Evolutionary conservation across 2,329 filamentous ascomycete species (phyloP).

Genomic region (Pseudopithomyces chartarum): DNA sequence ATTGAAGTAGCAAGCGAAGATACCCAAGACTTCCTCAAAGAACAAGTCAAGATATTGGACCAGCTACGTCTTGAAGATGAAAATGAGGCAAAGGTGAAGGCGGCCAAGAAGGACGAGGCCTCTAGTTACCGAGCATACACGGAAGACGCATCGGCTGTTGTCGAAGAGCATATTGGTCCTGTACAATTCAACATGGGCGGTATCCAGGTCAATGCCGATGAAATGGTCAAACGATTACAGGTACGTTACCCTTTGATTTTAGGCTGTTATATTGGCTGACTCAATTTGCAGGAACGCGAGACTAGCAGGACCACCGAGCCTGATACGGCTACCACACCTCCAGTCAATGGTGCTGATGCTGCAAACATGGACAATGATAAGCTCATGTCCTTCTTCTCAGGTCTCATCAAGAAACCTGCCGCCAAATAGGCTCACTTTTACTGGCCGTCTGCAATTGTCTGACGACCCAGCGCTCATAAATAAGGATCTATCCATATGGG

Average conservation of each 20-base stretch:
- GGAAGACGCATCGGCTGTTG: constrained; percentile 43
- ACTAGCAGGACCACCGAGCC: constrained; percentile 37
- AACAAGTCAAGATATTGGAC: constrained; percentile 78
- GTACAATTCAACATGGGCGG: constrained; percentile 99
- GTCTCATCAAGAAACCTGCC: constrained; percentile 39
- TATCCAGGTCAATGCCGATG: constrained; percentile 93
- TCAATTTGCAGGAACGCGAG: constrained; percentile 40
- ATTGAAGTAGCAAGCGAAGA: constrained; percentile 72
- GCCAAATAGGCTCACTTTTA: constrained; percentile 23
- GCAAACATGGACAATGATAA: constrained; percentile 47
- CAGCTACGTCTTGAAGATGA: constrained; percentile 63
- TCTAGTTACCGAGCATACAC: constrained; percentile 25
- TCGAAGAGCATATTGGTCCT: constrained; percentile 75
- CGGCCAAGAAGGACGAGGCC: constrained; percentile 42
- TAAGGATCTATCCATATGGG: background rate
- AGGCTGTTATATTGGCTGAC: background rate
- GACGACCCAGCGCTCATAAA: constrained; percentile 17
- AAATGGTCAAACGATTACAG: constrained; percentile 86
- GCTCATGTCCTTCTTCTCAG: constrained; percentile 46
- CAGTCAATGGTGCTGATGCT: constrained; percentile 30
- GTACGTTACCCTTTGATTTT: constrained; percentile 51
- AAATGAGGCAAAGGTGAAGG: constrained; percentile 54
- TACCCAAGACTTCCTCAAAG: constrained; percentile 75
- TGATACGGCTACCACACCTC: constrained; percentile 26
- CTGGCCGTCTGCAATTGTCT: background rate